phyloP scores from a whole-genome alignment of 495 filamentous ascomycete species.

The Penicillium steckii region DNA sequence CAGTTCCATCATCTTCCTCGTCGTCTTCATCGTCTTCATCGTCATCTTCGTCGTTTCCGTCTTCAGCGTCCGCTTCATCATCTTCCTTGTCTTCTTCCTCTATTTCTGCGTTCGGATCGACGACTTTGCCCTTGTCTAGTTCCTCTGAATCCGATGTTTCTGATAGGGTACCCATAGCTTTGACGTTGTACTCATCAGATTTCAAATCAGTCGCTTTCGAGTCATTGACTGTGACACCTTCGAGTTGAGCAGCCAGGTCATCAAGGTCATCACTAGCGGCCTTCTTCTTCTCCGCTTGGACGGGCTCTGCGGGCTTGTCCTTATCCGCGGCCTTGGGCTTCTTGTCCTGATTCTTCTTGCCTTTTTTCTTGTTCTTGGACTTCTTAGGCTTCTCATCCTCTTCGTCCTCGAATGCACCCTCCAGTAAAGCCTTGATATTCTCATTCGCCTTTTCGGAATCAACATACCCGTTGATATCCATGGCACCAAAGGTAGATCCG shows the following conservation, averaged over 20 bases:
- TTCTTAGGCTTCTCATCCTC: conserved; percentile 50
- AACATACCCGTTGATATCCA: conserved; percentile 67
- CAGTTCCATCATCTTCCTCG: conserved; percentile 67
- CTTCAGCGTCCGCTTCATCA: conserved; percentile 50
- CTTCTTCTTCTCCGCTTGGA: conserved; percentile 18
- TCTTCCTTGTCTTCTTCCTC: conserved; percentile 28
- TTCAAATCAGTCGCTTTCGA: conserved; percentile 27
- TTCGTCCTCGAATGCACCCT: conserved; percentile 84
- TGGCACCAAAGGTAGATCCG: conserved; percentile 35
- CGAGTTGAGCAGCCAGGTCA: conserved; percentile 58
- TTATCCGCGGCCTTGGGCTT: not conserved
- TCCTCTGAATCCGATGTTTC: conserved; percentile 42
- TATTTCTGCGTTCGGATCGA: conserved; percentile 15
- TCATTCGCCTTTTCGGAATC: conserved; percentile 75
- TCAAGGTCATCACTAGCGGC: conserved; percentile 41
- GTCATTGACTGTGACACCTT: conserved; percentile 53
- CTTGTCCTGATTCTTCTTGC: conserved; percentile 42
- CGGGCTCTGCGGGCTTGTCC: conserved; percentile 41
- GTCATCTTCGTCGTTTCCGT: conserved; percentile 36
- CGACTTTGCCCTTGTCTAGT: too few species aligned
- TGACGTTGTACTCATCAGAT: conserved; percentile 21
- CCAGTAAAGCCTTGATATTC: conserved; percentile 82
- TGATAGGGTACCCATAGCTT: conserved; percentile 44
- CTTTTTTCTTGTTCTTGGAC: conserved; percentile 48
- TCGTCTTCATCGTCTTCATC: conserved; percentile 60